A percentile compares a stretch with the other conserved stretches of the same genome.
phyloP scores from a whole-genome alignment of 768 basidiomycete species.

The Roridomyces roridus region DNA sequence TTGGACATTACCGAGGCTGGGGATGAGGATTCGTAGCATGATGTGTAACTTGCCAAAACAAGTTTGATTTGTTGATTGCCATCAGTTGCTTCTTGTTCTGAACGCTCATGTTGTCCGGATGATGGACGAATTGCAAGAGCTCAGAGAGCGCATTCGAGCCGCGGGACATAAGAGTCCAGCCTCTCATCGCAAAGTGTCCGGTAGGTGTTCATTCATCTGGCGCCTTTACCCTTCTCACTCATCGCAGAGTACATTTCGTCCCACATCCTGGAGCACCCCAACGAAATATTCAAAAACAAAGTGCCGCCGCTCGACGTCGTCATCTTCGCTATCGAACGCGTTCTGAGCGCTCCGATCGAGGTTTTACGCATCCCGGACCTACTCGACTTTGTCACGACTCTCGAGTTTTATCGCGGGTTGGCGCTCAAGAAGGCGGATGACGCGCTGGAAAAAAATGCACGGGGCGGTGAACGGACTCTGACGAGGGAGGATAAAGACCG shows the following conservation, averaged over 20 bases:
- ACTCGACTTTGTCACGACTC: conserved; percentile 21
- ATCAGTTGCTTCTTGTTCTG: too few species aligned
- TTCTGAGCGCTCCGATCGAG: neutral
- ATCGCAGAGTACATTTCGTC: conserved; percentile 13
- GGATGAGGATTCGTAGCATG: too few species aligned
- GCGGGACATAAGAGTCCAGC: conserved; percentile 10
- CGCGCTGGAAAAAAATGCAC: conserved; percentile 2
- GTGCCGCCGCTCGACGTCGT: conserved; percentile 24
- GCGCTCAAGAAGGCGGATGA: conserved; percentile 13
- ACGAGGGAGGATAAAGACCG: neutral
- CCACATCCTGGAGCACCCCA: conserved; percentile 14
- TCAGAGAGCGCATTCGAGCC: conserved; percentile 14
- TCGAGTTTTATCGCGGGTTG: conserved; percentile 18
- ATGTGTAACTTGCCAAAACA: too few species aligned
- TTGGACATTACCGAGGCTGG: too few species aligned
- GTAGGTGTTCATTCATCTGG: neutral
- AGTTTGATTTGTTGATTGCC: too few species aligned
- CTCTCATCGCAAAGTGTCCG: conserved; percentile 5
- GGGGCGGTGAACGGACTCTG: neutral
- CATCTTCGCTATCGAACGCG: conserved; percentile 3
- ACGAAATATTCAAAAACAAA: conserved; percentile 14
- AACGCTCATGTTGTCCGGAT: neutral
- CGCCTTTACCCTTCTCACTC: conserved; percentile 2
- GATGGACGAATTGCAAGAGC: conserved; percentile 7
- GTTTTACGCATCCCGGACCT: conserved; percentile 11